Base-by-base conservation (phyloP, 2,329 filamentous ascomycete species). In the Beauveria brongniartii region DNA sequence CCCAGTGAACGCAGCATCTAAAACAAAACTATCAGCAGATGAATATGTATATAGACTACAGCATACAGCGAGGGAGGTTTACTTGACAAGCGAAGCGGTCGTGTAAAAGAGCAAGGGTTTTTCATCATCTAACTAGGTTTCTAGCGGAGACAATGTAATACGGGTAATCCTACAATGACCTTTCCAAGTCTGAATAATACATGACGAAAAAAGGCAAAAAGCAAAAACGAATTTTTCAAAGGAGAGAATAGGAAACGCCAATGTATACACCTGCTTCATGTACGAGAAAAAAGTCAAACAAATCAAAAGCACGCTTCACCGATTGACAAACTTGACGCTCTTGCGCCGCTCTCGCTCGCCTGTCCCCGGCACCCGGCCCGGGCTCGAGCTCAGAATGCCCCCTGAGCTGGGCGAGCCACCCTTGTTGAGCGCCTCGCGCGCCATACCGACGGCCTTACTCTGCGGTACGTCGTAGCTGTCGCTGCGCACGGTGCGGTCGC, bases 301-400 rank as follows among this genome's bases (percentile, higher is more conserved):
- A 22, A 8, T 3, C 30, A 14, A 7, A 2, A 16, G 24, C 26
- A 20, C 30, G 16, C n/a, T 30, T 50, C 24, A 66, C 22, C 66
- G 59, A 40, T 75, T 75, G 2, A 78, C 80, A 71, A 87, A 84
- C 73, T 87, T 87, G 66, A 87, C 84, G 64, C 83, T 86, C 77
- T 86, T 86, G 69, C 83, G 77, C 64, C 82, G 75, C 69, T 86
- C 84, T 62, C 82, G 71, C 52, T 81, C 79, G 1, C 68, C 69
- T 2, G 70, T 70, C 28, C 65, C 71, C 4, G 69, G 66, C 3
- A 68, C 65, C 59, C 73, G 66, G 1, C 78, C 78, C 1, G 81
- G 81, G 59, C 80, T 84, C 0, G 79, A 80, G 64, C 81, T 81
- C 4, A 83, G 65, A 2, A 82, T 77, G 0, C 71, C 70, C n/a